A percentile compares a stretch with the other conserved stretches of the same genome.
Evolutionary conservation across 1,284 basidiomycete genomes (phyloP).

Genomic region (Ustilago hordei): DNA sequence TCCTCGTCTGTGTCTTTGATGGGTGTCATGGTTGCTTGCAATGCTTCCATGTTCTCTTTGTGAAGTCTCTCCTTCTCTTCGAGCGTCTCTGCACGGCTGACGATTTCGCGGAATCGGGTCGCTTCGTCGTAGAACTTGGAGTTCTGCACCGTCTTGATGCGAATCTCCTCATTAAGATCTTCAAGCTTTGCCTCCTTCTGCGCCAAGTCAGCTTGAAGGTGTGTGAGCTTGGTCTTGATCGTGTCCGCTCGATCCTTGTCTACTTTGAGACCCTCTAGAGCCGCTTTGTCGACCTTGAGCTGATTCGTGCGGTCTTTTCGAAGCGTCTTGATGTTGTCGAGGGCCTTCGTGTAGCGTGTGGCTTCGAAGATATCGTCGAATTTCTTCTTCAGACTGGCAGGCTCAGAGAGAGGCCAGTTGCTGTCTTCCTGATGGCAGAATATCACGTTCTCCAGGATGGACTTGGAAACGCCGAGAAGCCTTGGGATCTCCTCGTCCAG

Average conservation of each 20-base stretch:
- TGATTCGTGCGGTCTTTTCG: constrained; percentile 87
- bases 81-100: constrained; percentile 79
- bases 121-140: constrained; percentile 84
- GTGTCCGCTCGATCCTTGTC: constrained; percentile 89
- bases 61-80: constrained; percentile 78
- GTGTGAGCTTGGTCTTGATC: constrained; percentile 53
- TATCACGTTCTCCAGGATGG: constrained; percentile 97
- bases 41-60: constrained; percentile 76
- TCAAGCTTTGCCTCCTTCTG: constrained; percentile 59
- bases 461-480: constrained; percentile 89
- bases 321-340: constrained; percentile 85
- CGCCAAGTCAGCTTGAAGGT: constrained; percentile 49
- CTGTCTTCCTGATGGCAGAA: constrained; percentile 99
- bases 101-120: constrained; percentile 85
- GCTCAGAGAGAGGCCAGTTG: constrained; percentile 96
- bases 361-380: constrained; percentile 99
- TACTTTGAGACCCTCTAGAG: constrained; percentile 80
- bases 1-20: constrained; percentile 83
- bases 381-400: constrained; percentile 92
- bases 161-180: constrained; percentile 58
- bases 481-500: constrained; percentile 92
- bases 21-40: constrained; percentile 75
- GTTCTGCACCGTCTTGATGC: constrained; percentile 78
- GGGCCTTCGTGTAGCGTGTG: constrained; percentile 85
- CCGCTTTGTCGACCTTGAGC: constrained; percentile 91